Percentiles rank a stretch among this genome's conserved stretches.
These are phyloP conservation scores for Lasiosphaeris hirsuta DNA, from an alignment of 495 filamentous ascomycete genomes.

Conservation along the genomic window DNA sequence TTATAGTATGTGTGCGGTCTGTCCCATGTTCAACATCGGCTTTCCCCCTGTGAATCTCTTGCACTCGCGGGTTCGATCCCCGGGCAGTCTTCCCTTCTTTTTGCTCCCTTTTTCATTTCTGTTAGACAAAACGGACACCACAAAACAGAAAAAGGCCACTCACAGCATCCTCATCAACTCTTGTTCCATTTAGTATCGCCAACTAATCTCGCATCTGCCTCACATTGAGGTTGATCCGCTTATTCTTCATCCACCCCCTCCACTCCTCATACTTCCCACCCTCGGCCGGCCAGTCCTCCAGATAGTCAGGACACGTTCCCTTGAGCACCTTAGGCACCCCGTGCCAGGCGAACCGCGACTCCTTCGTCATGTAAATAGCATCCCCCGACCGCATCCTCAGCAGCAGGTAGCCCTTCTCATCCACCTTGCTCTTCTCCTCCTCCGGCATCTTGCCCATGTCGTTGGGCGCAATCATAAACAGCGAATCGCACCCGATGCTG, in stretches of 20 bases:
- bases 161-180: neutral
- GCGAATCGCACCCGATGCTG: conserved; percentile 80
- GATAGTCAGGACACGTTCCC: conserved; percentile 69
- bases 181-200: neutral
- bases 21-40: too few species aligned
- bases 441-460: conserved; percentile 34
- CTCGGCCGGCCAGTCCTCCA: conserved; percentile 72
- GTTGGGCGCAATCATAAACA: conserved; percentile 66
- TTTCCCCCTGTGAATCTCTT: too few species aligned
- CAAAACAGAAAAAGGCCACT: too few species aligned
- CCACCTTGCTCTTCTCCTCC: conserved; percentile 23
- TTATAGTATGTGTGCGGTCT: too few species aligned
- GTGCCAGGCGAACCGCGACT: conserved; percentile 86
- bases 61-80: too few species aligned
- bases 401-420: conserved; percentile 48
- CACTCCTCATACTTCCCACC: conserved; percentile 55
- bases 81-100: too few species aligned
- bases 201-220: conserved; percentile 73
- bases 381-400: conserved; percentile 75
- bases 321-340: conserved; percentile 79
- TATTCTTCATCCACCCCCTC: conserved; percentile 80
- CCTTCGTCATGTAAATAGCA: conserved; percentile 75
- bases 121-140: too few species aligned
- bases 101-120: too few species aligned
- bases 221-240: conserved; percentile 87